Evolutionary conservation across 176 grass and related monocot species (phyloP).

Genomic region (Alopecurus myosuroides): DNA sequence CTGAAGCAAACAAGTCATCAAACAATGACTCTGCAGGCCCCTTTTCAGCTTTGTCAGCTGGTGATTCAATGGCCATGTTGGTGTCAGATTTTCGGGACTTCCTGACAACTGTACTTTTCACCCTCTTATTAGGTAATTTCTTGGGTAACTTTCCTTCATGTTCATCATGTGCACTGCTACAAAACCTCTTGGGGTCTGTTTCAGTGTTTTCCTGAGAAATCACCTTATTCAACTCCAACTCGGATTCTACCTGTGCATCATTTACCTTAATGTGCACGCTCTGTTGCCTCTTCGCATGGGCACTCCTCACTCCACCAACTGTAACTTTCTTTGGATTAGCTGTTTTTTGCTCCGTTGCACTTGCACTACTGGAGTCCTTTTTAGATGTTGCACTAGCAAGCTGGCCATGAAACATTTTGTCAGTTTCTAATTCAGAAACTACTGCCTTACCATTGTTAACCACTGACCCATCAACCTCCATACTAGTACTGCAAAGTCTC

Average conservation of each 20-base stretch:
- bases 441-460: slow-evolving; percentile 8
- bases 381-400: neutral
- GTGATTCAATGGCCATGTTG: slow-evolving; percentile 8
- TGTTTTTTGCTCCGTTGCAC: slow-evolving; percentile 2
- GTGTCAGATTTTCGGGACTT: slow-evolving; percentile 9
- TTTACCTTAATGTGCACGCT: slow-evolving; percentile 1
- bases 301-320: neutral
- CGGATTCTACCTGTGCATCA: neutral
- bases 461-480: slow-evolving; percentile 20
- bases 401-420: neutral
- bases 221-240: slow-evolving; percentile 25
- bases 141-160: slow-evolving; percentile 18
- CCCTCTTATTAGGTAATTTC: slow-evolving; percentile 15
- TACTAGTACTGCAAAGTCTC: neutral
- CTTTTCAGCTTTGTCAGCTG: slow-evolving; percentile 20
- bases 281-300: slow-evolving; percentile 3
- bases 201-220: slow-evolving; percentile 23
- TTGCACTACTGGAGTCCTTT: neutral
- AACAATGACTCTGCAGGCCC: neutral
- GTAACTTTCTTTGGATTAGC: slow-evolving; percentile 12
- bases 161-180: slow-evolving; percentile 12
- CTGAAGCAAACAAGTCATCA: slow-evolving; percentile 23
- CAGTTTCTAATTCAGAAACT: slow-evolving; percentile 11
- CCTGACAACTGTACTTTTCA: slow-evolving; percentile 21
- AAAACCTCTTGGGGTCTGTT: slow-evolving; percentile 3